Base-by-base conservation (phyloP, 257 asterid species). In the Marsdenia floribunda region DNA sequence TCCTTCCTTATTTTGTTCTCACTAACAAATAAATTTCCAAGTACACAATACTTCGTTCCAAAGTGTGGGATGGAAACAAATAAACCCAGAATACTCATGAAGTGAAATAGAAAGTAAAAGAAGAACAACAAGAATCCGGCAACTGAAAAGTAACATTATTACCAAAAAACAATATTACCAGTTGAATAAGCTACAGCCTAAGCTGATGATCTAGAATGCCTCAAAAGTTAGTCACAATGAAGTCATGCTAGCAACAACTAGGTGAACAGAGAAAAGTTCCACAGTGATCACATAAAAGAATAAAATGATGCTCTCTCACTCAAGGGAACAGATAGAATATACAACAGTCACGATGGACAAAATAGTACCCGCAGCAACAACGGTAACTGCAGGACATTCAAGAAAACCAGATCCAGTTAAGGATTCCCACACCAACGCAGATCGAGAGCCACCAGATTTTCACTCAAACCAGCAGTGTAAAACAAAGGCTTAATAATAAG, bases 301-400 rank as follows among this genome's bases (percentile, higher is more conserved):
- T 80, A 68, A 72, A 44, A 52, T 73, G 75, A 70, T 24, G 52
- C 74, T 49, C 64, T 11, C 52, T 68, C 75, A 70, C 47, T 54
- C 60, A n/a, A 64, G 75, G 70, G 66, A 80, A 77, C 84, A 79
- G 68, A 75, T 67, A 68, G 70, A 79, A 21, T 76, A 76, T 69
- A 75, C 54, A 83, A 87, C 76, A 73, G 64, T 26, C 78, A 73
- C 77, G 40, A 75, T 71, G 40, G 57, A 69, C 80, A 83, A 72
- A 75, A 77, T 42, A 80, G 69, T 78, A 72, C 87, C 85, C 73
- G 79, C 70, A 73, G 77, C 71, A 66, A 75, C 76, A 79, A 47
- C 72, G 77, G 74, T 70, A 52, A 60, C 71, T 61, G 69, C 54
- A 75, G 53, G 76, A 69, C 71, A 74, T 75, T 82, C 77, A 57